These are phyloP conservation scores for Lipomyces oligophaga DNA, from an alignment of 805 yeast species.

Conservation along the genomic window DNA sequence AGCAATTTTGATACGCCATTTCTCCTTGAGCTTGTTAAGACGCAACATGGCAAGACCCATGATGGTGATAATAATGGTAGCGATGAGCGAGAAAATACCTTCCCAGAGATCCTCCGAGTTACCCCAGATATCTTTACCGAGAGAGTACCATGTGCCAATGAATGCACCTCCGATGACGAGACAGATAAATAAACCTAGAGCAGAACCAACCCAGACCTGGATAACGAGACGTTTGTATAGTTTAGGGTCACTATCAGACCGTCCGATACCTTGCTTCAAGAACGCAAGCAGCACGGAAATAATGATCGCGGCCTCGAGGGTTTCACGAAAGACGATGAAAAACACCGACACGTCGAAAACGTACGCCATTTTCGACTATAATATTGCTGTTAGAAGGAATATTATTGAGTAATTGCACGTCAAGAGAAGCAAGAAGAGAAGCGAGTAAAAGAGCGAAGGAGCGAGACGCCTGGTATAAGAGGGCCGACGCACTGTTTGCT, in stretches of 20 bases:
- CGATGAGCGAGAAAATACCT: conserved; percentile 88
- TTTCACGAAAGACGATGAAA: conserved; percentile 72
- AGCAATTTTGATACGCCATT: conserved; percentile 95
- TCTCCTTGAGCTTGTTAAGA: conserved; percentile 91
- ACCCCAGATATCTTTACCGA: conserved; percentile 80
- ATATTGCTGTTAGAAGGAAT: too few species aligned
- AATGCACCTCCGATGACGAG: conserved; percentile 83
- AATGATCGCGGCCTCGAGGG: conserved; percentile 86
- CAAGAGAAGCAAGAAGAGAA: not conserved
- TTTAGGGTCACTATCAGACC: conserved; percentile 33
- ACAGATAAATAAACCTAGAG: conserved; percentile 72
- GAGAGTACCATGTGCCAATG: conserved; percentile 85
- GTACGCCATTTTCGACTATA: conserved; percentile 45
- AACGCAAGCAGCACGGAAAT: conserved; percentile 89
- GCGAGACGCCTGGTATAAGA: not conserved
- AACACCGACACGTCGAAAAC: conserved; percentile 49
- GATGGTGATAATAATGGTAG: conserved; percentile 77
- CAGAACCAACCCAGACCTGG: conserved; percentile 87
- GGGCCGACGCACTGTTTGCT: too few species aligned
- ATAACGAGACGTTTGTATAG: conserved; percentile 61
- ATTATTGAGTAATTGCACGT: conserved; percentile 1
- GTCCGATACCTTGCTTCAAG: conserved; percentile 80
- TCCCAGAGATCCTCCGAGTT: conserved; percentile 95
- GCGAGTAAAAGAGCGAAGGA: not conserved
- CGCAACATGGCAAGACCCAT: conserved; percentile 98